Conservation (phyloP, 257 asterid genomes). For the Ballota nigra region DNA sequence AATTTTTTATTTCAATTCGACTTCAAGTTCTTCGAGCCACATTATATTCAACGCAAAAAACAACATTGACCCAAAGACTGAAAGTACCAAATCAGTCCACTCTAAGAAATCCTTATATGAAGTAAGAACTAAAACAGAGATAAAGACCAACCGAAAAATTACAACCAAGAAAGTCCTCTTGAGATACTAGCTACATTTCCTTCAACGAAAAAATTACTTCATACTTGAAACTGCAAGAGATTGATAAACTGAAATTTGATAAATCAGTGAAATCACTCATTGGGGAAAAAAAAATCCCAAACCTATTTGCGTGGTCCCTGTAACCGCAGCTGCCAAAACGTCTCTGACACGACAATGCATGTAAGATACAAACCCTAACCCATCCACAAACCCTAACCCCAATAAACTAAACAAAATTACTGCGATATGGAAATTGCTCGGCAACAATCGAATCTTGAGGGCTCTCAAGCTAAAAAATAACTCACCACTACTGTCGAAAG, state of each 20-base stretch:
- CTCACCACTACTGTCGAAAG: constrained; percentile 76
- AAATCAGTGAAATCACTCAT: constrained; percentile 3
- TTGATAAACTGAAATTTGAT: not conserved
- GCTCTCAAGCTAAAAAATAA: not conserved
- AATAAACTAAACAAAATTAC: constrained; percentile 15
- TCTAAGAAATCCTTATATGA: not conserved
- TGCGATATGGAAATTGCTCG: not conserved
- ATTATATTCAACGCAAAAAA: not conserved
- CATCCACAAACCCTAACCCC: constrained; percentile 21
- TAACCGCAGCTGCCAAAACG: constrained; percentile 10
- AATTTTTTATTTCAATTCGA: not conserved
- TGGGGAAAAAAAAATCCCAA: not conserved
- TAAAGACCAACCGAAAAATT: not conserved
- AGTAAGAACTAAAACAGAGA: constrained; percentile 14
- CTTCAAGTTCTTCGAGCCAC: not conserved
- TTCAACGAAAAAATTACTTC: not conserved
- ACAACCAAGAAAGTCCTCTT: not conserved
- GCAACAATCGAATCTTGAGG: not conserved
- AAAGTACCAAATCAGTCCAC: not conserved
- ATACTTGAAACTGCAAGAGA: not conserved
- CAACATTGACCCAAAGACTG: not conserved
- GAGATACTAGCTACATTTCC: not conserved
- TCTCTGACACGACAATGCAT: constrained; percentile 26
- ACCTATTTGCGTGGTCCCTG: not conserved
- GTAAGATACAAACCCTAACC: constrained; percentile 20